A percentile compares a stretch with the other conserved stretches of the same genome.
Conservation (phyloP, 202 grass and related monocot genomes). For the Cymbopogon flexuosus region DNA sequence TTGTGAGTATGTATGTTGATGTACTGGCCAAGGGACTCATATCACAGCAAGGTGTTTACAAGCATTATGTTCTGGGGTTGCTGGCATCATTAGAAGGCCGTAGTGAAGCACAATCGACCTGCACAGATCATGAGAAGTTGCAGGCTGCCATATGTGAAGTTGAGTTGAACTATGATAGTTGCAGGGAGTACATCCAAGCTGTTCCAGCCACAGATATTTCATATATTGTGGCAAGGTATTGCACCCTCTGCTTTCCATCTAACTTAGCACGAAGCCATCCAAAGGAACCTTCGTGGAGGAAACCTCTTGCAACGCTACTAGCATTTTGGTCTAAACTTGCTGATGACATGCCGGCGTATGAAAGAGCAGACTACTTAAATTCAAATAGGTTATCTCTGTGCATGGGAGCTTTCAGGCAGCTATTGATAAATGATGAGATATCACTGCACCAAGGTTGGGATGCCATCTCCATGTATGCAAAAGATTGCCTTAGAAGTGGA, state of each 20-base stretch:
- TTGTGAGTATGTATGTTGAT: slow-evolving; percentile 73
- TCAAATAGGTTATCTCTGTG: slow-evolving; percentile 49
- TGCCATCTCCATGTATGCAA: slow-evolving; percentile 57
- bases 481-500: slow-evolving; percentile 47
- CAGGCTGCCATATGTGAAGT: slow-evolving; percentile 57
- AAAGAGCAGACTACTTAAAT: slow-evolving; percentile 37
- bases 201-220: slow-evolving; percentile 64
- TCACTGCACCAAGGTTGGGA: slow-evolving; percentile 78
- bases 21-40: slow-evolving; percentile 71
- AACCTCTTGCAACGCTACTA: slow-evolving; percentile 50
- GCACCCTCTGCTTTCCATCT: slow-evolving; percentile 64
- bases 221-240: slow-evolving; percentile 62
- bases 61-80: slow-evolving; percentile 71
- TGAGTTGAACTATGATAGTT: slow-evolving; percentile 78
- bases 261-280: slow-evolving; percentile 53
- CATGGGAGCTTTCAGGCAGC: slow-evolving; percentile 59
- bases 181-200: slow-evolving; percentile 67
- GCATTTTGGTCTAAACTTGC: slow-evolving; percentile 77
- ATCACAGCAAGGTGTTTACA: slow-evolving; percentile 79
- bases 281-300: slow-evolving; percentile 71
- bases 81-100: slow-evolving; percentile 89
- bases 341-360: slow-evolving; percentile 46
- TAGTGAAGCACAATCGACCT: slow-evolving; percentile 64
- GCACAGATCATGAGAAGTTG: slow-evolving; percentile 58
- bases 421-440: slow-evolving; percentile 59